Percentiles rank a stretch among this genome's conserved stretches.
Evolutionary conservation across 2,329 filamentous ascomycete species (phyloP).

Genomic region (Metarhizium anisopliae): DNA sequence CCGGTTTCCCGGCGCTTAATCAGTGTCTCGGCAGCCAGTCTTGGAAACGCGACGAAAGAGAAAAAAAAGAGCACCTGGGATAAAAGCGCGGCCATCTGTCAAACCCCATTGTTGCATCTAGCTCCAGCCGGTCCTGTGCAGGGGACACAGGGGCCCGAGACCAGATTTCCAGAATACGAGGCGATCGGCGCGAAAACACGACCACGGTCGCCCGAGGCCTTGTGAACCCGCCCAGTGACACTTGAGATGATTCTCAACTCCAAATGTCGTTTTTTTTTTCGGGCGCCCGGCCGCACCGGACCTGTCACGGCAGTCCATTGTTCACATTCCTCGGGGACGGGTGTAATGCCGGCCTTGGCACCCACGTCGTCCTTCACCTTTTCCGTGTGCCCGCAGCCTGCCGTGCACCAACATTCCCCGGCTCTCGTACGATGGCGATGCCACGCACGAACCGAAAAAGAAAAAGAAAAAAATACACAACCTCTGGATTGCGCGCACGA

Average conservation of each 20-base stretch:
- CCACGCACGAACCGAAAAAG: too few species aligned
- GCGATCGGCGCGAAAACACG: background rate
- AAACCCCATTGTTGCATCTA: too few species aligned
- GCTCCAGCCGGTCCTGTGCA: background rate
- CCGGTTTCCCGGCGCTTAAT: too few species aligned
- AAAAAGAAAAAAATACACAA: too few species aligned
- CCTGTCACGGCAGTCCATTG: background rate
- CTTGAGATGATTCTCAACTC: background rate
- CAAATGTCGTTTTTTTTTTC: background rate
- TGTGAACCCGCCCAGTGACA: background rate
- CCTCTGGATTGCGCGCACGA: too few species aligned
- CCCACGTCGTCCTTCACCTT: too few species aligned
- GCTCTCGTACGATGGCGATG: too few species aligned
- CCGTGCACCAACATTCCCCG: too few species aligned
- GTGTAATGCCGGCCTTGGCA: background rate
- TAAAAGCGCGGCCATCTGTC: too few species aligned
- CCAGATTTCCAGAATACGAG: background rate
- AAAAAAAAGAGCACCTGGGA: too few species aligned
- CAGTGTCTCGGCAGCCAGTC: too few species aligned
- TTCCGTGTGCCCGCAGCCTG: background rate
- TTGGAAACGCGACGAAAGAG: too few species aligned
- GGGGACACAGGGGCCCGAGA: background rate
- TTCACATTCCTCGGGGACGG: background rate
- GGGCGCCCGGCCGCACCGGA: background rate
- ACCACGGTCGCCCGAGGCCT: background rate